These are phyloP conservation scores for Prunus mira DNA, from an alignment of 306 rosid species.

Conservation along the genomic window DNA sequence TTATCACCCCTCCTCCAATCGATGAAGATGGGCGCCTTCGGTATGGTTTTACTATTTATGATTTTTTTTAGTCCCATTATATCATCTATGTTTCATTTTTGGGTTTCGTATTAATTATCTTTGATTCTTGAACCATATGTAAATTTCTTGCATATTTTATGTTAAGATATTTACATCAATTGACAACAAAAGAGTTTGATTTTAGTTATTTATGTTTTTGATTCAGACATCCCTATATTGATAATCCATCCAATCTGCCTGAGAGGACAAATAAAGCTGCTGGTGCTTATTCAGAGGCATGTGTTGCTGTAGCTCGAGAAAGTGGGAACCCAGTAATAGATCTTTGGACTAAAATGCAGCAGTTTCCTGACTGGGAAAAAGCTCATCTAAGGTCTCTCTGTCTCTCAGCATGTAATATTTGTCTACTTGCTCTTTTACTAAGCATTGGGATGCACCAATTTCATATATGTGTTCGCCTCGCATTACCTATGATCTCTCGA, in stretches of 20 bases:
- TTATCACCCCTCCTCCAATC: constrained; percentile 85
- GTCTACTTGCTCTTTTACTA: not conserved
- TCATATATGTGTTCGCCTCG: not conserved
- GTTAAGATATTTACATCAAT: not conserved
- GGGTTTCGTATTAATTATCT: not conserved
- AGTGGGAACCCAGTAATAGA: constrained; percentile 52
- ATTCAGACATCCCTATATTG: constrained; percentile 52
- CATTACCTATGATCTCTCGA: not conserved
- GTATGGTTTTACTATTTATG: constrained; percentile 31
- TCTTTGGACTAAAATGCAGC: constrained; percentile 87
- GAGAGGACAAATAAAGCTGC: constrained; percentile 91
- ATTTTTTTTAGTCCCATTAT: constrained; percentile 2
- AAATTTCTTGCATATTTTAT: not conserved
- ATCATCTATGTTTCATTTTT: not conserved
- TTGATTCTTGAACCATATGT: not conserved
- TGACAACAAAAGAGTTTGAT: not conserved
- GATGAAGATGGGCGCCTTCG: constrained; percentile 70
- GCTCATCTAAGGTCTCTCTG: constrained; percentile 45
- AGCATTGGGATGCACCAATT: not conserved
- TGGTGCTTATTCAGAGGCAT: constrained; percentile 68
- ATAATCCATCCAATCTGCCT: constrained; percentile 57
- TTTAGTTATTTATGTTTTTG: not conserved
- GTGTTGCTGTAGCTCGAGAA: constrained; percentile 60
- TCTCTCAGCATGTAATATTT: not conserved
- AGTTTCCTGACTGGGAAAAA: constrained; percentile 52